Evolutionary conservation across 2,329 filamentous ascomycete species (phyloP).

Genomic region (Scedosporium boydii): DNA sequence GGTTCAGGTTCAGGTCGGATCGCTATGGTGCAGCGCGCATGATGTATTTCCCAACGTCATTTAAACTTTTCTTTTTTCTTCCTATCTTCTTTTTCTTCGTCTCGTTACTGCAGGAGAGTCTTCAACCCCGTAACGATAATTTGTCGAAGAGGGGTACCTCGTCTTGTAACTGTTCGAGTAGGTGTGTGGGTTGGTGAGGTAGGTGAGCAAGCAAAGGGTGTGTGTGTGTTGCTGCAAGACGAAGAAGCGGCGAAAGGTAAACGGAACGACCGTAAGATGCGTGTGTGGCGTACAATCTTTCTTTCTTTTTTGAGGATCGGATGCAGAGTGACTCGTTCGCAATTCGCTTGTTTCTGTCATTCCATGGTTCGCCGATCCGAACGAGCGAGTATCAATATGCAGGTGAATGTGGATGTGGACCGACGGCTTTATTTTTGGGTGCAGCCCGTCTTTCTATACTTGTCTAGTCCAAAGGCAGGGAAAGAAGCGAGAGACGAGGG

Average conservation of each 20-base stretch:
- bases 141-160: too few species aligned
- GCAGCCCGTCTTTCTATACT: neutral
- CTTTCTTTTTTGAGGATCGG: neutral
- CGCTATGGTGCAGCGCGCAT: neutral
- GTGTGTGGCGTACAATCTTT: neutral
- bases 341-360: neutral
- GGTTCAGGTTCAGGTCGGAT: neutral
- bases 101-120: neutral
- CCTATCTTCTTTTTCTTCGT: neutral
- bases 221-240: neutral
- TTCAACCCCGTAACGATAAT: neutral
- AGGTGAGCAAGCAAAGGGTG: neutral
- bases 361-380: neutral
- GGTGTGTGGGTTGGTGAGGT: neutral
- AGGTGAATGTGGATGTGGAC: neutral
- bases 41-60: neutral
- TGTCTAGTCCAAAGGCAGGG: neutral
- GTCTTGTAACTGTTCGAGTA: neutral
- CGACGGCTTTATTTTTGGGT: neutral
- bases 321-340: neutral
- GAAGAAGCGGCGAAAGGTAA: neutral
- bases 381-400: neutral
- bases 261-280: neutral
- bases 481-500: neutral
- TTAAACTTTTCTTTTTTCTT: neutral